phyloP scores from a whole-genome alignment of 129 eudicot genomes.

The Tanacetum coccineum region DNA sequence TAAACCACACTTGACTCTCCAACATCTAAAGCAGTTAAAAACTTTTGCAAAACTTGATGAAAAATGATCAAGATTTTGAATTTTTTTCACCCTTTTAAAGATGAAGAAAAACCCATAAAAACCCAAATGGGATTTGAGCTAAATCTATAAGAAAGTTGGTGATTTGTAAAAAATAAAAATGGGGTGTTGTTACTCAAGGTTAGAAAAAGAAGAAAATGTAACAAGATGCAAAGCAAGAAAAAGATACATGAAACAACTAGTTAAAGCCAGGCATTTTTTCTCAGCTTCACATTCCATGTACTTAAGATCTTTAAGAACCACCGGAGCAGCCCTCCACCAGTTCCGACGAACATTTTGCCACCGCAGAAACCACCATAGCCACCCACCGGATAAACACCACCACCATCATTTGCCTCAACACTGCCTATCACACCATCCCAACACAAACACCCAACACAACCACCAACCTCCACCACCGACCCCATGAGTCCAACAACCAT shows the following conservation, averaged over 20 bases:
- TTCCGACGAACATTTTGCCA: no score
- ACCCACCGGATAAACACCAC: conserved; percentile 36
- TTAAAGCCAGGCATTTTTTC: conserved; percentile 66
- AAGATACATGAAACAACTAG: conserved; percentile 85
- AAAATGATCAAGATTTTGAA: conserved; percentile 23
- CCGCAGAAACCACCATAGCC: conserved; percentile 63
- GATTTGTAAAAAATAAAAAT: conserved; percentile 22
- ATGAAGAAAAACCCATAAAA: conserved; percentile 15
- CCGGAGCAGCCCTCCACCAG: conserved; percentile 81
- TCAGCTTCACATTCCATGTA: conserved; percentile 73
- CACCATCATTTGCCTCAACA: conserved; percentile 26
- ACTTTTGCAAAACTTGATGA: conserved; percentile 8
- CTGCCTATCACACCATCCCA: conserved; percentile 31
- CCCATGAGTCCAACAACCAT: conserved; percentile 61
- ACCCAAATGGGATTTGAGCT: conserved; percentile 18
- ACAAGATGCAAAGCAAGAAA: conserved; percentile 77
- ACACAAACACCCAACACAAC: conserved; percentile 35
- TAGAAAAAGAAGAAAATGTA: conserved; percentile 76
- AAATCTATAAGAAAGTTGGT: not conserved
- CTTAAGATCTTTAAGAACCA: conserved; percentile 52
- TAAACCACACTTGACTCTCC: no score
- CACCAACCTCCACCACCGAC: conserved; percentile 53
- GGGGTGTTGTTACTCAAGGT: conserved; percentile 82
- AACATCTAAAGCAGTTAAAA: not conserved
- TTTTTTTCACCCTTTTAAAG: not conserved